Evolutionary conservation across 1,284 basidiomycete genomes (phyloP).

Genomic region (Coriolopsis trogii): DNA sequence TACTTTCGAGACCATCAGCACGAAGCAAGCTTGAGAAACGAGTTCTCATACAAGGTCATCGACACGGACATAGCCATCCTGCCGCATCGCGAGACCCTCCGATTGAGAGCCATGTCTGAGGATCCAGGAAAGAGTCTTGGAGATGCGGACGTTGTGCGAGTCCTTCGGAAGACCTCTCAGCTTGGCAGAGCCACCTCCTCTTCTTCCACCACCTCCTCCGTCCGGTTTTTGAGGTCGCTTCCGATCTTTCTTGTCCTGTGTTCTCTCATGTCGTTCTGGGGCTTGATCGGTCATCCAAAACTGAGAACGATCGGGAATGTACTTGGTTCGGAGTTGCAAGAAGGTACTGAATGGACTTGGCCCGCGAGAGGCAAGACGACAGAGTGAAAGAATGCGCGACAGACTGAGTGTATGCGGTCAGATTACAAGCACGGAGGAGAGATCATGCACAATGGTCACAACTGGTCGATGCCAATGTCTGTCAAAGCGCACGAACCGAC

Average conservation of each 20-base stretch:
- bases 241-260: constrained; percentile 14
- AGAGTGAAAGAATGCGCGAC: too few species aligned
- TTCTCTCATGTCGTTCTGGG: constrained; percentile 3
- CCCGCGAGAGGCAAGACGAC: too few species aligned
- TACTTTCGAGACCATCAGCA: constrained; percentile 25
- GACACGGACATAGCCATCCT: constrained; percentile 81
- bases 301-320: too few species aligned
- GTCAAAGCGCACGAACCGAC: too few species aligned
- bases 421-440: too few species aligned
- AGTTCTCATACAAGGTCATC: constrained; percentile 66
- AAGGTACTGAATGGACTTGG: too few species aligned
- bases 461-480: too few species aligned
- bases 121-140: constrained; percentile 84
- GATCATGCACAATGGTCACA: too few species aligned
- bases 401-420: too few species aligned
- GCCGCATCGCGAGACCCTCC: constrained; percentile 73
- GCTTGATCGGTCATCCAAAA: too few species aligned
- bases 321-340: too few species aligned
- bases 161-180: constrained; percentile 54
- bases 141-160: constrained; percentile 54
- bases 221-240: constrained; percentile 4
- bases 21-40: neutral
- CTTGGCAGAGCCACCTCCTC: constrained; percentile 34
- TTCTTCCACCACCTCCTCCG: neutral
- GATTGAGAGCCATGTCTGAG: constrained; percentile 83